Percentiles rank a stretch among this genome's conserved stretches.
Evolutionary conservation across 2,329 filamentous ascomycete genomes (phyloP).

Genomic region (Colletotrichum gloeosporioides): DNA sequence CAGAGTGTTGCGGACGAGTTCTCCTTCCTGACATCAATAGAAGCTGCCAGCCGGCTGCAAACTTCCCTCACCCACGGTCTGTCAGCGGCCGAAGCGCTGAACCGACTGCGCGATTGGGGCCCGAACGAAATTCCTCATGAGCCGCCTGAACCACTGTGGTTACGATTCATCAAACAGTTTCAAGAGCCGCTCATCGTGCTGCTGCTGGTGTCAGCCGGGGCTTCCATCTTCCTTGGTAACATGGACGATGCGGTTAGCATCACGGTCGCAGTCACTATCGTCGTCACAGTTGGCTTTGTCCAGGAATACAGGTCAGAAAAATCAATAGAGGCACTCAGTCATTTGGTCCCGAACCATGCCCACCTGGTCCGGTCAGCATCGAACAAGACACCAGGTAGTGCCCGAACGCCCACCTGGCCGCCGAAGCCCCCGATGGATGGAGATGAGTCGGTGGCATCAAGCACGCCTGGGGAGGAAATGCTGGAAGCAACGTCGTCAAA

Average conservation of each 20-base stretch:
- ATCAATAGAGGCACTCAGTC: conserved; percentile 92
- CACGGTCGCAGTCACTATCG: conserved; percentile 93
- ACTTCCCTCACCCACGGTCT: conserved; percentile 88
- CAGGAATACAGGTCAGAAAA: conserved; percentile 98
- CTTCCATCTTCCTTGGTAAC: conserved; percentile 91
- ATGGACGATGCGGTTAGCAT: conserved; percentile 96
- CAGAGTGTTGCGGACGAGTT: conserved; percentile 65
- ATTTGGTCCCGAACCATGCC: conserved; percentile 92
- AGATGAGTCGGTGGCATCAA: conserved; percentile 40
- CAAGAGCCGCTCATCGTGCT: conserved; percentile 93
- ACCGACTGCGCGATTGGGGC: conserved; percentile 80
- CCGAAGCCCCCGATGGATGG: conserved; percentile 49
- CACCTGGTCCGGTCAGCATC: conserved; percentile 79
- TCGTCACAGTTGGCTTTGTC: conserved; percentile 93
- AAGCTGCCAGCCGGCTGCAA: conserved; percentile 77
- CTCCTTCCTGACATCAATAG: conserved; percentile 73
- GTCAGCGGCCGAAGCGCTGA: conserved; percentile 79
- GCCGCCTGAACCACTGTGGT: conserved; percentile 90
- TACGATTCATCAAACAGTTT: conserved; percentile 95
- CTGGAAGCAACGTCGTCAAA: conserved; percentile 80
- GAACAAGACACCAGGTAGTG: conserved; percentile 36
- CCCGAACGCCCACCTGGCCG: conserved; percentile 54
- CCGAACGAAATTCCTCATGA: conserved; percentile 96
- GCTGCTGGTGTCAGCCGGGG: conserved; percentile 85
- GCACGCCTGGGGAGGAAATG: conserved; percentile 66